Conservation (phyloP, 306 rosid species). For the Abrus pulchellus region DNA sequence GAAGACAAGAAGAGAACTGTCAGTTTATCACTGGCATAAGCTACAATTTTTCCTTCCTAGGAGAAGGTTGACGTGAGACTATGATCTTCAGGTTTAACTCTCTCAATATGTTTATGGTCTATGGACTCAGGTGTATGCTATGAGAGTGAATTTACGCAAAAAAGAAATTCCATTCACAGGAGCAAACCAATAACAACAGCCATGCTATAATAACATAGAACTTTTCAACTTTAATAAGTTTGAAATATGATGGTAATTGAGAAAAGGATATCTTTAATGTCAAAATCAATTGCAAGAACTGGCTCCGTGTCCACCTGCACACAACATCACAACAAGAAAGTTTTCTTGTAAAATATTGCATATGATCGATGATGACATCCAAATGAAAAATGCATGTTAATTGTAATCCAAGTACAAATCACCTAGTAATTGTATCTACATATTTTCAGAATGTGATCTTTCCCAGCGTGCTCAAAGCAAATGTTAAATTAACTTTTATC, state of each 20-base stretch:
- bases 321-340: conserved; percentile 43
- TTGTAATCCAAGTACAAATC: not conserved
- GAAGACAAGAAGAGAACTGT: not conserved
- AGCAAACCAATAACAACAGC: conserved; percentile 5
- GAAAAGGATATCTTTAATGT: conserved; percentile 90
- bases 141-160: not conserved
- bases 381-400: not conserved
- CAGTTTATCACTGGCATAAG: conserved; percentile 12
- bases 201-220: conserved; percentile 24
- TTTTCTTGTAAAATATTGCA: conserved; percentile 35
- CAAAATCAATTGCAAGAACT: conserved; percentile 88
- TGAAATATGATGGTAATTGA: conserved; percentile 37
- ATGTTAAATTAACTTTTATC: conserved; percentile 9
- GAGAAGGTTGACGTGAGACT: conserved; percentile 23
- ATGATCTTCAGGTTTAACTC: not conserved
- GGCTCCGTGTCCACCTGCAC: conserved; percentile 83
- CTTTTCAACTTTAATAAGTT: conserved; percentile 22
- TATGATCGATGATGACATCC: conserved; percentile 20
- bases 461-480: conserved; percentile 14
- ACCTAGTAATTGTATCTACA: not conserved
- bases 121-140: not conserved
- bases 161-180: not conserved
- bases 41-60: not conserved
- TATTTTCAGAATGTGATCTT: conserved; percentile 1
- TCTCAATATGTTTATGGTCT: not conserved